These are phyloP conservation scores for Blastomyces silverae DNA, from an alignment of 2,329 filamentous ascomycete species.

Conservation along the genomic window DNA sequence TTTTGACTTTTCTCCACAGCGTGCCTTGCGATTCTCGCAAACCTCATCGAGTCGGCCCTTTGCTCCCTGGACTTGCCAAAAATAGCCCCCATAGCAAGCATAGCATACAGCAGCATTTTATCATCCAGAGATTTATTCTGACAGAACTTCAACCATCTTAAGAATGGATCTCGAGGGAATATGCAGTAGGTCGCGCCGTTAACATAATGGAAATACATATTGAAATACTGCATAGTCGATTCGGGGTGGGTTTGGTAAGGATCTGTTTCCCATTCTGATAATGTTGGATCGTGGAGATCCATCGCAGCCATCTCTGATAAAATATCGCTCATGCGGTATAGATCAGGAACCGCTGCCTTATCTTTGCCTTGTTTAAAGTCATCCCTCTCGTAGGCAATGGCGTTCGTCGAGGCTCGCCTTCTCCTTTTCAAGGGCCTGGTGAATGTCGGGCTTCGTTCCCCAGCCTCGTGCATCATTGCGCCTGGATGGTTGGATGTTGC, in stretches of 20 bases:
- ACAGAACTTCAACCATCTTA: slow-evolving; percentile 47
- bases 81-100: slow-evolving; percentile 52
- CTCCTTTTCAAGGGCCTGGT: slow-evolving; percentile 9
- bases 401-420: slow-evolving; percentile 7
- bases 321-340: slow-evolving; percentile 29
- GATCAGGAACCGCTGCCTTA: slow-evolving; percentile 20
- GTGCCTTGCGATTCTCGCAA: slow-evolving; percentile 52
- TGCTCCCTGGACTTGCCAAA: slow-evolving; percentile 46
- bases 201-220: slow-evolving; percentile 52
- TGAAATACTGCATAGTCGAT: slow-evolving; percentile 47
- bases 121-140: slow-evolving; percentile 49
- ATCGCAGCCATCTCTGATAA: slow-evolving; percentile 30
- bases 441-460: background rate
- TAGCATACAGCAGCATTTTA: slow-evolving; percentile 54
- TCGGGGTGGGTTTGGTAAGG: slow-evolving; percentile 48
- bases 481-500: background rate
- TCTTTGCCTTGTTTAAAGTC: slow-evolving; percentile 5
- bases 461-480: slow-evolving; percentile 4
- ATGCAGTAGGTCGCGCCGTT: slow-evolving; percentile 51
- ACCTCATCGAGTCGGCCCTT: slow-evolving; percentile 40
- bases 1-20: slow-evolving; percentile 49
- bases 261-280: slow-evolving; percentile 46
- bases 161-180: slow-evolving; percentile 50
- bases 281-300: slow-evolving; percentile 29
- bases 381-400: background rate